Evolutionary conservation across 805 yeast species (phyloP), one percentile per base, ranked within the genome.

Genomic region (Huiozyma sinensis): DNA sequence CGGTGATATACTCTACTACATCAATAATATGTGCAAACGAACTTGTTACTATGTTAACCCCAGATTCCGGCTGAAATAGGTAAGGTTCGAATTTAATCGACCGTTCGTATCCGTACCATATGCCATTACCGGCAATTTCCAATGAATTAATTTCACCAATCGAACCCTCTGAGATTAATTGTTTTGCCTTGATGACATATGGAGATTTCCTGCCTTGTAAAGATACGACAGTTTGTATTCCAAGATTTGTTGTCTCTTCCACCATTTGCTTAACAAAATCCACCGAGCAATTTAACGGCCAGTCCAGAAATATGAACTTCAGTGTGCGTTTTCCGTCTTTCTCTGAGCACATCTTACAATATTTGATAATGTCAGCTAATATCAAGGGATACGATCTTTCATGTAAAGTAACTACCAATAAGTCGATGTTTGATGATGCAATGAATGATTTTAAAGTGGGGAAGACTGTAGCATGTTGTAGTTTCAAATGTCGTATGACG

Each of bases 11-110:
- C 41, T 50, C 53, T 12, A 52, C 40, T 4, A 50, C 44, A 38
- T 54, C 57, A 10, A 53, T 52, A 2, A 55, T 53, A 41, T 51
- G 57, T 7, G 52, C 57, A 44, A 52, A 54, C n/a, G 53, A 39
- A 34, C 40, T 40, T 9, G 55, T 40, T 27, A 54, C 43, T 33
- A 51, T 38, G 33, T 52, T 48, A 11, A 39, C 46, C 24, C 56
- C 55, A 32, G 47, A 41, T 9, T 42, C 47, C 17, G 43, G 33
- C 6, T 54, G 52, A 42, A 47, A 54, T 7, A 53, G 40, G 30
- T 50, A 52, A 6, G 38, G 12, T 2, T 53, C 54, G 1, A 55
- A 53, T 35, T 49, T 50, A 7, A 41, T 31, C 3, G 50, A 46
- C 35, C 56, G 41, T 38, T 53, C 51, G 40, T 53, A 52, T 12